Evolutionary conservation across 805 yeast species (phyloP), one percentile per base, ranked within the genome.

Genomic region (Lipomyces sp.): DNA sequence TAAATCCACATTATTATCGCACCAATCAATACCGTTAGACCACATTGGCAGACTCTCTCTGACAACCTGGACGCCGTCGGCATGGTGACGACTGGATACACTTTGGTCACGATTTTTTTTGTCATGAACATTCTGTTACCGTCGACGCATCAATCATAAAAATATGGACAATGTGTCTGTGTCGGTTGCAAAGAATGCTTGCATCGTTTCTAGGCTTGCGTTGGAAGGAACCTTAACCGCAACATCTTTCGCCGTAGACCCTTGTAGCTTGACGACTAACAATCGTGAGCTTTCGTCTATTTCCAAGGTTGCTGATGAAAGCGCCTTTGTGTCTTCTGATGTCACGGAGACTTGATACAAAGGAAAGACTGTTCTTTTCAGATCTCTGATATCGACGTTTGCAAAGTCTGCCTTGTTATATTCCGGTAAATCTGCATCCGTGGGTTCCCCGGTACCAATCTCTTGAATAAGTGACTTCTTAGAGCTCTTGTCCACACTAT

Each of bases 131-230:
- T n/a, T 59, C 15, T 37, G 39, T 10, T 37, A 58, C 32, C 8
- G 18, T 15, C 29, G n/a, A 3, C 45, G 29, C 18, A 37, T 5
- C 48, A 42, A 42, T 53, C 35, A 66, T 29, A 65, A 54, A 62
- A 67, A 67, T 8, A 67, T 61, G 15, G 70, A 61, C 33, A 67
- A 15, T 1, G 29, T 37, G 5, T 35, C n/a, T 4, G 67, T 53
- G 42, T 64, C 66, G 33, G 34, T 50, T 13, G 64, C 64, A 54
- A 56, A 66, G 51, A 57, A 64, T 39, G 57, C 51, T 24, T 63
- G 32, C 5, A 60, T 55, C 53, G 42, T 39, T 10, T 50, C 56
- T 33, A 51, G 5, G 18, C 58, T 39, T n/a, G 53, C 56, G 30
- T 50, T 51, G 15, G 13, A 6, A 13, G 68, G 68, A 10, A 64